Conservation (phyloP, 2,329 filamentous ascomycete genomes). For the Calonectria multiphialidica region DNA sequence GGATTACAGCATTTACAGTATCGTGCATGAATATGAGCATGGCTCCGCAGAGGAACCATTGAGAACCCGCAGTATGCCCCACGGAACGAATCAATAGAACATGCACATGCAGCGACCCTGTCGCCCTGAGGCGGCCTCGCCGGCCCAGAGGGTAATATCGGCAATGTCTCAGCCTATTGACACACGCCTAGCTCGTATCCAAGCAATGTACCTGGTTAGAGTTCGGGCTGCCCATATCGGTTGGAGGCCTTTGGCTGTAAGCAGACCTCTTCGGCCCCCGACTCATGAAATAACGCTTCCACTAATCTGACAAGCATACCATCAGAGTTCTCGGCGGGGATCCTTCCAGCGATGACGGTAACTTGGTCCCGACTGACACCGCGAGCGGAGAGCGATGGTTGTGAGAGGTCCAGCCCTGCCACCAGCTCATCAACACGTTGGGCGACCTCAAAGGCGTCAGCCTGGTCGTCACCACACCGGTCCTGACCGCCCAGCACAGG, state of each 20-base stretch:
- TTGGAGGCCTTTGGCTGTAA: not conserved
- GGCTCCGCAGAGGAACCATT: no score
- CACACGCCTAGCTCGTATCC: conserved; percentile 16
- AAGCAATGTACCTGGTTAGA: not conserved
- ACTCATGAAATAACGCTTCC: conserved; percentile 20
- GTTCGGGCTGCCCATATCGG: conserved; percentile 6
- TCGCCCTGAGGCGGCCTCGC: not conserved
- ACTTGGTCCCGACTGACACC: conserved; percentile 20
- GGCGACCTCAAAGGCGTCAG: conserved; percentile 30
- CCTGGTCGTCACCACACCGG: not conserved
- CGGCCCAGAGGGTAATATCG: conserved; percentile 12
- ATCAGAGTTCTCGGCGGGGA: not conserved
- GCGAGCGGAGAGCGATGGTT: conserved; percentile 23
- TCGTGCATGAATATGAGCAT: not conserved
- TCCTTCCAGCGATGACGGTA: conserved; percentile 25
- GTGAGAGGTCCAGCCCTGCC: conserved; percentile 21
- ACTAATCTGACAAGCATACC: conserved; percentile 27
- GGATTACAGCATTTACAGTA: not conserved
- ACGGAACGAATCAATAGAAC: not conserved
- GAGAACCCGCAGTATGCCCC: not conserved
- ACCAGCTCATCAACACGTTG: conserved; percentile 25
- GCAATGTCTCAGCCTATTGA: conserved; percentile 19
- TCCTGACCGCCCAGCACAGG: conserved; percentile 22
- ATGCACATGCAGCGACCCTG: not conserved
- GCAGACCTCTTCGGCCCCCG: conserved; percentile 1